Evolutionary conservation across 495 filamentous ascomycete genomes (phyloP), one percentile per base, ranked within the genome.

Genomic region (Aspergillus indologenus): DNA sequence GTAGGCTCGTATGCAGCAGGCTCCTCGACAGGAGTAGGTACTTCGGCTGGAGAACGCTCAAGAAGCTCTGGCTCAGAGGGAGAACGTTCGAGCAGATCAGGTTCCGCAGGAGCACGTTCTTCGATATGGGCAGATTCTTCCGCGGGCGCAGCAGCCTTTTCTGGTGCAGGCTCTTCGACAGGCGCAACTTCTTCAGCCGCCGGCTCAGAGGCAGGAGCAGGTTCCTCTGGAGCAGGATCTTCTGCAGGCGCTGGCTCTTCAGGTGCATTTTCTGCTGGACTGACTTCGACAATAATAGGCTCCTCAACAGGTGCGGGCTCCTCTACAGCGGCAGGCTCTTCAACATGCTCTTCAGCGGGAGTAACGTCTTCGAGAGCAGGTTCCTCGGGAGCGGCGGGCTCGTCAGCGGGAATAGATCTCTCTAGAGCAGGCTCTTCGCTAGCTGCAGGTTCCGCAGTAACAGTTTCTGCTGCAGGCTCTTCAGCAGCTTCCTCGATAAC

Each of bases 391-490:
- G 57, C 48, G 14, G 23, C 23, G 22, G 54, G 34, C 40, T 64
- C 65, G 42, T 61, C 61, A 18, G 56, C 18, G 14, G 48, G 52
- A 18, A 47, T 26, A 24, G 23, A 11, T n/a, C 56, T 50, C 23
- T 60, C 57, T 17, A 49, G 56, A 52, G 57, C 50, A 26, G 54
- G 19, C n/a, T 54, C 57, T 49, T 65, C n/a, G n/a, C n/a, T n/a
- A n/a, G n/a, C 63, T 44, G 9, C 48, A 19, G 31, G 11, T 17
- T n/a, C n/a, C n/a, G n/a, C n/a, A n/a, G n/a, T n/a, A n/a, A n/a
- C n/a, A n/a, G 44, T 26, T 18, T 54, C 54, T 56, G 26, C 8
- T 4, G 47, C 21, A 17, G 21, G 21, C 53, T 64, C 59, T 9
- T 53, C 67, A 20, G 48, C 55, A 20, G 18, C 24, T 48, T 47